A percentile compares a stretch with the other conserved stretches of the same genome.
Evolutionary conservation across 805 yeast genomes (phyloP).

Genomic region (Zygosaccharomyces pseudorouxii): DNA sequence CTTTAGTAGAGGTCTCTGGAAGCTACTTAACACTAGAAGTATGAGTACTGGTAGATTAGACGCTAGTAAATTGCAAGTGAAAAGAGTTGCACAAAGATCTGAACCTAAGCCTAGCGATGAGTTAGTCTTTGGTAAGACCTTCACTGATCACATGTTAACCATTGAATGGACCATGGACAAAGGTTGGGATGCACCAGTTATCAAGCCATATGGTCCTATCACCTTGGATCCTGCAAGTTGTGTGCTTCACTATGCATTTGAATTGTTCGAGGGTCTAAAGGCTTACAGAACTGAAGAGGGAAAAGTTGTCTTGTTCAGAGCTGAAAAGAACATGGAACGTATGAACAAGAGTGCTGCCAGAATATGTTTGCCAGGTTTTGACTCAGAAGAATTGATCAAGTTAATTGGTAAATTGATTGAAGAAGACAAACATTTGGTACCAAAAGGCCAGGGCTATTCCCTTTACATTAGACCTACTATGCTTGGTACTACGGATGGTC

Average conservation of each 20-base stretch:
- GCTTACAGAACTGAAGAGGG: constrained; percentile 70
- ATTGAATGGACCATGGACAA: constrained; percentile 69
- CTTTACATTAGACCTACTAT: constrained; percentile 90
- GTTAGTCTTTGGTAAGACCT: constrained; percentile 65
- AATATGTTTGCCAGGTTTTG: constrained; percentile 85
- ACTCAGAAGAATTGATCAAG: constrained; percentile 68
- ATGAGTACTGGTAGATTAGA: constrained; percentile 44
- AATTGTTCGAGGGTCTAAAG: constrained; percentile 92
- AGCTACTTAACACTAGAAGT: constrained; percentile 9
- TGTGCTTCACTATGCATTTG: constrained; percentile 93
- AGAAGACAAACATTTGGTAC: constrained; percentile 74
- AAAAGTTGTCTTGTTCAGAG: constrained; percentile 78
- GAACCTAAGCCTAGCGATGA: constrained; percentile 53
- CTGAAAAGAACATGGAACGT: constrained; percentile 86
- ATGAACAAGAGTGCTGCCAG: constrained; percentile 86
- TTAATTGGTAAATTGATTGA: constrained; percentile 71
- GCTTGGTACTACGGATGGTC: constrained; percentile 85
- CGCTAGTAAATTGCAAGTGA: constrained; percentile 48
- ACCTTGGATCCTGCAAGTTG: constrained; percentile 80
- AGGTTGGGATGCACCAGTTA: constrained; percentile 90
- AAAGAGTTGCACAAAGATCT: constrained; percentile 48
- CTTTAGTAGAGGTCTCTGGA: background rate
- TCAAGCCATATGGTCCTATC: constrained; percentile 77
- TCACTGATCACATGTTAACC: constrained; percentile 86
- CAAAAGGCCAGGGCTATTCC: constrained; percentile 83